Evolutionary conservation across 2,329 filamentous ascomycete genomes (phyloP), one percentile per base, ranked within the genome.

Genomic region (Paecilomyces fulvus): DNA sequence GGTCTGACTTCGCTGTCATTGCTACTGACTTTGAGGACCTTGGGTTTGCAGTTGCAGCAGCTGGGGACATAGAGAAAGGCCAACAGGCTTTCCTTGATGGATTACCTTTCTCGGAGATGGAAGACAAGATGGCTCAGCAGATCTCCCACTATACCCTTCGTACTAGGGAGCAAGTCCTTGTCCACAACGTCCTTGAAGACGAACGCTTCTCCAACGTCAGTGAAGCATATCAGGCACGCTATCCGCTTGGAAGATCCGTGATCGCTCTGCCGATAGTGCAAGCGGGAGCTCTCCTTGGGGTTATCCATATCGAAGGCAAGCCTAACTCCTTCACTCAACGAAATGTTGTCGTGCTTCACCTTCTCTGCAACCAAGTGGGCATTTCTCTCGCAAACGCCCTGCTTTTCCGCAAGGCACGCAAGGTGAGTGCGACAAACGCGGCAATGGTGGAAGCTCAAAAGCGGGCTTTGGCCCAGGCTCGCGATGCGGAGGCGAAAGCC

Each of bases 401-500:
- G 52, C 76, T 86, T 1, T 86, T 86, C 74, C 82, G 72, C 33
- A 77, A 82, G 61, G 75, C 85, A 2, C 80, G 83, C 63, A 83
- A 81, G 63, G 82, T 85, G 23, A 64, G 81, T 61, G 83, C 83
- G 1, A 81, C 80, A 54, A 86, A 87, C 64, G 79, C 79, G 30
- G 81, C 83, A 2, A 87, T 87, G 83, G 78, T 86, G 6, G 83
- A 84, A 62, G 79, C 84, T 49, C 84, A 87, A 63, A 85, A 84
- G 67, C 78, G 82, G 53, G 81, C 84, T 2, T 75, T 87, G 20
- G 78, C 78, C 4, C 82, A 84, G 61, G 83, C 84, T 31, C 78
- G 82, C 49, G 81, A 83, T 53, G 79, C 83, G 2, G 83, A 86
- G 65, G 78, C 80, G 63, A 86, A 86, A 63, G 83, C 84, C 1